Evolutionary conservation across 768 basidiomycete genomes (phyloP).

Genomic region (Trametes cinnabarina): DNA sequence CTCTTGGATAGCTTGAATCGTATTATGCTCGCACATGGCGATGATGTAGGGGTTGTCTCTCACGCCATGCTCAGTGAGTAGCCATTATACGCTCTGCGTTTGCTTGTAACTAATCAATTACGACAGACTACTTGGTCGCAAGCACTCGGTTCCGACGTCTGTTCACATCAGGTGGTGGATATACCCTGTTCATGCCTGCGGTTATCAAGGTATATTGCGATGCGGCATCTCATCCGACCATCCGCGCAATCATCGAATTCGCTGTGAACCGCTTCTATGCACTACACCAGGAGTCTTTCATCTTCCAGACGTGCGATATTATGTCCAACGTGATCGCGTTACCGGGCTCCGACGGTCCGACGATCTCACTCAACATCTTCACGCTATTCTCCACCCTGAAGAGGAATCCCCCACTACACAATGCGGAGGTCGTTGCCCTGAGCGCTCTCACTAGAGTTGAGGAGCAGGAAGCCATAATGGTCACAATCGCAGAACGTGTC

Average conservation of each 20-base stretch:
- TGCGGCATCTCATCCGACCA: constrained; percentile 51
- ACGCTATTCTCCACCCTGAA: constrained; percentile 58
- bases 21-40: constrained; percentile 63
- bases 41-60: constrained; percentile 74
- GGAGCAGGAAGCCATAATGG: constrained; percentile 69
- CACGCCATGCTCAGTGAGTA: constrained; percentile 68
- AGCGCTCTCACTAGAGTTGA: constrained; percentile 59
- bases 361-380: constrained; percentile 57
- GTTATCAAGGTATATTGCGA: constrained; percentile 71
- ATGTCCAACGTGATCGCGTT: constrained; percentile 54
- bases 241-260: constrained; percentile 69
- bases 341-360: constrained; percentile 46
- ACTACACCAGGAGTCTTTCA: constrained; percentile 66
- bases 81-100: neutral
- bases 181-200: constrained; percentile 71
- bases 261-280: constrained; percentile 70
- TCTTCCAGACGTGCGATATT: constrained; percentile 70
- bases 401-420: constrained; percentile 30
- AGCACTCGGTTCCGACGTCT: constrained; percentile 75
- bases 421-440: constrained; percentile 65
- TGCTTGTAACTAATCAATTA: neutral
- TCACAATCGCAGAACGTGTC: constrained; percentile 68
- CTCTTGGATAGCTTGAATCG: constrained; percentile 71
- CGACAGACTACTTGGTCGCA: constrained; percentile 55
- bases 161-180: constrained; percentile 69